Percentiles rank a stretch among this genome's conserved stretches.
These are phyloP conservation scores for Neurospora intermedia DNA, from an alignment of 495 filamentous ascomycete species.

Conservation along the genomic window DNA sequence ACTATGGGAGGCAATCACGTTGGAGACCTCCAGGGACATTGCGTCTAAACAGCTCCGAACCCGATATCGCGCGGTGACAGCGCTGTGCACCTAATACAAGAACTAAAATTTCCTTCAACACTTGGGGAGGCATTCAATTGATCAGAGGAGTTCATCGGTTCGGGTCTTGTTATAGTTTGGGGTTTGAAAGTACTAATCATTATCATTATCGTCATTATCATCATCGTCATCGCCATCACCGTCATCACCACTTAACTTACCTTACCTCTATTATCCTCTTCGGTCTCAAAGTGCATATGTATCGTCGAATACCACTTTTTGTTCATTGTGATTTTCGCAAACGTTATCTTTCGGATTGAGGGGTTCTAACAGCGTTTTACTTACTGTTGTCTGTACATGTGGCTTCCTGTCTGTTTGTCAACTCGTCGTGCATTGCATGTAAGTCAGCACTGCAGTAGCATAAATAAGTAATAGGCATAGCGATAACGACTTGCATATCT, in stretches of 20 bases:
- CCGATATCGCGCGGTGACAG: background rate
- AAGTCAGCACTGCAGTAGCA: background rate
- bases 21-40: background rate
- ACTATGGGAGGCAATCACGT: background rate
- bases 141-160: background rate
- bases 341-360: background rate
- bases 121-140: background rate
- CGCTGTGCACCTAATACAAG: background rate
- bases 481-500: background rate
- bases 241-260: background rate
- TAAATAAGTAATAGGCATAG: background rate
- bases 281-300: background rate
- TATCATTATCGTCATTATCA: background rate
- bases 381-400: background rate
- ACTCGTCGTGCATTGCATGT: background rate
- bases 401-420: background rate
- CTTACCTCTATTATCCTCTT: background rate
- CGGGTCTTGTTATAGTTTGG: background rate
- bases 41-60: background rate
- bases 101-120: background rate
- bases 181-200: background rate
- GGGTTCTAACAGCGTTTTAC: background rate
- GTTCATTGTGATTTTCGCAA: background rate
- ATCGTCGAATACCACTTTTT: background rate
- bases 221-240: background rate